Conservation (phyloP, 805 yeast species). For the Yamadazyma takamatsuzukensis region DNA sequence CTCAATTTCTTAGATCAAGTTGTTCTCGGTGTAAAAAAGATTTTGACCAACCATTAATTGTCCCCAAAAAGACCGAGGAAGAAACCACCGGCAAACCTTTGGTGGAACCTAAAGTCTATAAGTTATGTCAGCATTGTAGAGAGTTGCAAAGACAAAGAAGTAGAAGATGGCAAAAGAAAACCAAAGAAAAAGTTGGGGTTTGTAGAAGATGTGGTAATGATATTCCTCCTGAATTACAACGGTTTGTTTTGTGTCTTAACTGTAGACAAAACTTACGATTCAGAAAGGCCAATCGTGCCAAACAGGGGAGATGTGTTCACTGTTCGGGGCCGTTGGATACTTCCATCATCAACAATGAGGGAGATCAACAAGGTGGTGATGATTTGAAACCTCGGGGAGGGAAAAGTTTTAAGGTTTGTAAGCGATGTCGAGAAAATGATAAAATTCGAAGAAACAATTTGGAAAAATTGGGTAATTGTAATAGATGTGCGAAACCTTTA, state of each 20-base stretch:
- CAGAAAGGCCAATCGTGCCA: conserved; percentile 55
- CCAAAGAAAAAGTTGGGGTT: conserved; percentile 57
- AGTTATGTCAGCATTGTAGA: conserved; percentile 62
- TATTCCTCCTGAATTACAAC: conserved; percentile 48
- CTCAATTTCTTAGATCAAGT: conserved; percentile 27
- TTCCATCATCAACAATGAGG: conserved; percentile 30
- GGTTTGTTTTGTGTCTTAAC: conserved; percentile 56
- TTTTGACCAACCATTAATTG: conserved; percentile 43
- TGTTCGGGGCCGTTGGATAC: conserved; percentile 56
- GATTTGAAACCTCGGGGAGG: conserved; percentile 11
- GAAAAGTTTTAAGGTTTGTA: conserved; percentile 56
- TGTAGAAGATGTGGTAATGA: conserved; percentile 62
- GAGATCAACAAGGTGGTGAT: conserved; percentile 12
- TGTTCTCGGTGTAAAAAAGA: conserved; percentile 62
- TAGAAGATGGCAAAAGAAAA: conserved; percentile 60
- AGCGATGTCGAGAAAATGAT: conserved; percentile 60
- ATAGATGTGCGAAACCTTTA: conserved; percentile 54
- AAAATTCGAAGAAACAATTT: conserved; percentile 52
- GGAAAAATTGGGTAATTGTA: conserved; percentile 58
- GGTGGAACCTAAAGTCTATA: conserved; percentile 43
- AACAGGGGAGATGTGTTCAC: conserved; percentile 65
- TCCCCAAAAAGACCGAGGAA: conserved; percentile 20
- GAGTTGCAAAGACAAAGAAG: conserved; percentile 60
- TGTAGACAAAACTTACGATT: conserved; percentile 55
- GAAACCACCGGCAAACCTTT: conserved; percentile 21